phyloP scores from a whole-genome alignment of 768 basidiomycete species.

The Hortiboletus campestris region DNA sequence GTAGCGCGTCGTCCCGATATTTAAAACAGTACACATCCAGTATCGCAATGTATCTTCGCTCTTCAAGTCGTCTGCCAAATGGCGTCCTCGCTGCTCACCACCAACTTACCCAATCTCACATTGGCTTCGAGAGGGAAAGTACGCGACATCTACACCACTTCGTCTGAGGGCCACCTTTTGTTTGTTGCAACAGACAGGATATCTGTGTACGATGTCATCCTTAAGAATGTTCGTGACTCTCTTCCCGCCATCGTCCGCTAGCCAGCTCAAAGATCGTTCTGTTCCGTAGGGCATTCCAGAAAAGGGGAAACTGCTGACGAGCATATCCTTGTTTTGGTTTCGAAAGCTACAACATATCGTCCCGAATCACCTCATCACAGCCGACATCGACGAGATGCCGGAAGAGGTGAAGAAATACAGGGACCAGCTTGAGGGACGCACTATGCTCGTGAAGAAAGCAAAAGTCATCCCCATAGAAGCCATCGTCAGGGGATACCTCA shows the following conservation, averaged over 20 bases:
- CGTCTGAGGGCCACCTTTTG: slow-evolving; percentile 69
- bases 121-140: slow-evolving; percentile 93
- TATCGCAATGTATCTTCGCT: neutral
- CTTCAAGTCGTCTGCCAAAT: slow-evolving; percentile 10
- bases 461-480: slow-evolving; percentile 90
- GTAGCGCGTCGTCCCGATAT: slow-evolving; percentile 16
- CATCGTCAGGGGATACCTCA: slow-evolving; percentile 94
- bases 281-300: slow-evolving; percentile 80
- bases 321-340: slow-evolving; percentile 96
- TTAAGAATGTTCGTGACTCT: slow-evolving; percentile 73
- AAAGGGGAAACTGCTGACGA: slow-evolving; percentile 87
- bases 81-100: slow-evolving; percentile 45
- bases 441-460: slow-evolving; percentile 91
- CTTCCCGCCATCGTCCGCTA: neutral
- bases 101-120: slow-evolving; percentile 58
- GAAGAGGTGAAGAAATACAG: slow-evolving; percentile 69
- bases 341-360: slow-evolving; percentile 73
- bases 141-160: slow-evolving; percentile 85
- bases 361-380: slow-evolving; percentile 87
- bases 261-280: neutral
- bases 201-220: slow-evolving; percentile 94
- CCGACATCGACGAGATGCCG: slow-evolving; percentile 79
- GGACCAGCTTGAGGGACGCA: slow-evolving; percentile 74
- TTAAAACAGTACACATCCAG: slow-evolving; percentile 1
- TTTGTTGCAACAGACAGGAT: slow-evolving; percentile 97